Conservation (phyloP, 768 basidiomycete species). For the Tubosaeta sp. region DNA sequence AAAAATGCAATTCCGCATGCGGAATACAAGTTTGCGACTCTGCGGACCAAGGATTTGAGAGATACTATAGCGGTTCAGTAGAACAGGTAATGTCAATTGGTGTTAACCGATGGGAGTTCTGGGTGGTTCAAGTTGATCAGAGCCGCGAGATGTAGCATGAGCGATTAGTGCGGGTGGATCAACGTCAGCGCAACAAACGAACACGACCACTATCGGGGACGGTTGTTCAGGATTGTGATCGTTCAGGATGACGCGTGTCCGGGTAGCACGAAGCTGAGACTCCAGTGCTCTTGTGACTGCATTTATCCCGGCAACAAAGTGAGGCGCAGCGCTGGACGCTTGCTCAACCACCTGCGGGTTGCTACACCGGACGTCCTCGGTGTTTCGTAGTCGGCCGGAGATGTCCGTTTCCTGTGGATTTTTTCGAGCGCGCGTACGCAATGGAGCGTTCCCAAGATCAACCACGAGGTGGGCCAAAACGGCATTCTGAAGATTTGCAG, state of each 20-base stretch:
- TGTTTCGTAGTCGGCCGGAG: not conserved
- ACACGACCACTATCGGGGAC: slow-evolving; percentile 39
- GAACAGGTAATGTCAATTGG: too few species aligned
- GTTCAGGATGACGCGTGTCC: slow-evolving; percentile 14
- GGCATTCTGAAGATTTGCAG: slow-evolving; percentile 58
- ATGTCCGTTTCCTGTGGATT: slow-evolving; percentile 1
- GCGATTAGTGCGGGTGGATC: slow-evolving; percentile 68
- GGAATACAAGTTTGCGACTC: too few species aligned
- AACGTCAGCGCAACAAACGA: slow-evolving; percentile 73
- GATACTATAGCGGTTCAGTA: too few species aligned
- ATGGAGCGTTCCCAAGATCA: slow-evolving; percentile 48
- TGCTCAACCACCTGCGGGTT: not conserved
- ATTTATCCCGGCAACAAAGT: slow-evolving; percentile 70
- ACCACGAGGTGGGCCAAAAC: slow-evolving; percentile 49
- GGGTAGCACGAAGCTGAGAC: slow-evolving; percentile 38
- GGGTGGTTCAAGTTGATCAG: too few species aligned
- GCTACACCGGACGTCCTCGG: not conserved
- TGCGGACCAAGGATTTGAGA: too few species aligned
- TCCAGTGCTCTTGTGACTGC: slow-evolving; percentile 75
- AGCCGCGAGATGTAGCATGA: slow-evolving; percentile 73
- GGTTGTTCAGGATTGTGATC: not conserved
- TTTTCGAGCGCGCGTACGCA: too few species aligned
- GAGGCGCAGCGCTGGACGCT: slow-evolving; percentile 15
- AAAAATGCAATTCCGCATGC: too few species aligned
- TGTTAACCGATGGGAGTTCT: too few species aligned